These are phyloP conservation scores for Fulvia fulva DNA, from an alignment of 2,329 filamentous ascomycete species.

Conservation along the genomic window DNA sequence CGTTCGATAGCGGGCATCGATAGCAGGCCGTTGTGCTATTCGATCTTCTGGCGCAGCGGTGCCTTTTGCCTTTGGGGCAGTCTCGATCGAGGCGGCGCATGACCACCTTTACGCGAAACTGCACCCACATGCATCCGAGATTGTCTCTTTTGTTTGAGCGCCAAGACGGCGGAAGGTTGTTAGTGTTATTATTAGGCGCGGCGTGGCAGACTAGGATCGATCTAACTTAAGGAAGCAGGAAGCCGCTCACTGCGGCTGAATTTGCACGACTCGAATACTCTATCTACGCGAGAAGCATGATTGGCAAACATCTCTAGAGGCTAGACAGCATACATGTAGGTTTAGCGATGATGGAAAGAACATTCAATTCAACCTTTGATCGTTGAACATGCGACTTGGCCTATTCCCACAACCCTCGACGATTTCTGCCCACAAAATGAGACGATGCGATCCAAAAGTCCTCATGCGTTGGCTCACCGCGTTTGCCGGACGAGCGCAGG, in stretches of 20 bases:
- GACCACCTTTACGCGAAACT: background rate
- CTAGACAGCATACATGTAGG: too few species aligned
- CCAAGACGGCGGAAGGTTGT: background rate
- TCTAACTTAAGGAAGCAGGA: background rate
- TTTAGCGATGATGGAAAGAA: background rate
- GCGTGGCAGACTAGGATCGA: background rate
- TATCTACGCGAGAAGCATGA: background rate
- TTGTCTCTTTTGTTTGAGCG: background rate
- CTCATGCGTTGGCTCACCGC: background rate
- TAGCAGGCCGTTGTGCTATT: background rate
- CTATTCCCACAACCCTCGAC: background rate
- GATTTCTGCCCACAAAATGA: background rate
- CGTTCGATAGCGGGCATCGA: background rate
- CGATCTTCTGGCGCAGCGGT: background rate
- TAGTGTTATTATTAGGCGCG: background rate
- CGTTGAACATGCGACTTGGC: too few species aligned
- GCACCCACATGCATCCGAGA: background rate
- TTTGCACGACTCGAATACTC: background rate
- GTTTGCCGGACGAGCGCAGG: too few species aligned
- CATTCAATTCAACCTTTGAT: too few species aligned
- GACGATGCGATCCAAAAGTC: background rate
- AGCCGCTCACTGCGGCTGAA: background rate
- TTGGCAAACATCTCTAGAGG: background rate
- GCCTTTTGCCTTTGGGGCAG: background rate
- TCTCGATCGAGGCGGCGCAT: background rate